Base-by-base conservation (phyloP, 352 stramenopile species). In the Phytopythium chamaehyphon region DNA sequence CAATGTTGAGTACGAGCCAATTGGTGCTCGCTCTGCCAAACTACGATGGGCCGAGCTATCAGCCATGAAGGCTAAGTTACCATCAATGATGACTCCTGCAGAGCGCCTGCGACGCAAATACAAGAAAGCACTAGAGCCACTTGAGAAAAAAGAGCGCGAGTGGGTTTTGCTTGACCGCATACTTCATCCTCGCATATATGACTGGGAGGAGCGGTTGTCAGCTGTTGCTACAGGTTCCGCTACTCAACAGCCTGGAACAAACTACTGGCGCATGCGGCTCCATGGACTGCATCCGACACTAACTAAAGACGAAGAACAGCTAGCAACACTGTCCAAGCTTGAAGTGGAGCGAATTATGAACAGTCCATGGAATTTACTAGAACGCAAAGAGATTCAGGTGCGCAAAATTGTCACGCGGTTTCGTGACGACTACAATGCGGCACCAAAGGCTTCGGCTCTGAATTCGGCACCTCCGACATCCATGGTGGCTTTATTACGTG, bases 131-230 rank as follows among this genome's bases (percentile, higher is more conserved):
- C 51, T 54, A 11, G 73, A 86, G 5, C 51, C 62, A 19, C 53
- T 93, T 3, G 69, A 87, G 24, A 86, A 88, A 53, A 84, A 77
- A 39, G 82, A 93, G 61, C 73, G 82, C 24, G 76, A 88, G 57
- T 93, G 82, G 82, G 57, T 93, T 6, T 15, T 93, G 3, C 50
- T 93, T 1, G 82, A 93, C 52, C 76, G 82, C 11, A 84, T 90
- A 31, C 50, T 83, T 9, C 64, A 87, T 22, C 79, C 82, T 8
- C 61, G 66, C 18, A 42, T 74, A 40, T 93, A 90, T 61, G 66
- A 81, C 10, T 93, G 79, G 82, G 82, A 93, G 23, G 62, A 83
- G 15, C 62, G 57, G 9, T 51, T 71, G 26, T 60, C 53, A 5
- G 55, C 1, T 44, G 61, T 14, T 40, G 60, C 43, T 14, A 68